phyloP scores from a whole-genome alignment of 768 basidiomycete species.

The Auriscalpium orientale region DNA sequence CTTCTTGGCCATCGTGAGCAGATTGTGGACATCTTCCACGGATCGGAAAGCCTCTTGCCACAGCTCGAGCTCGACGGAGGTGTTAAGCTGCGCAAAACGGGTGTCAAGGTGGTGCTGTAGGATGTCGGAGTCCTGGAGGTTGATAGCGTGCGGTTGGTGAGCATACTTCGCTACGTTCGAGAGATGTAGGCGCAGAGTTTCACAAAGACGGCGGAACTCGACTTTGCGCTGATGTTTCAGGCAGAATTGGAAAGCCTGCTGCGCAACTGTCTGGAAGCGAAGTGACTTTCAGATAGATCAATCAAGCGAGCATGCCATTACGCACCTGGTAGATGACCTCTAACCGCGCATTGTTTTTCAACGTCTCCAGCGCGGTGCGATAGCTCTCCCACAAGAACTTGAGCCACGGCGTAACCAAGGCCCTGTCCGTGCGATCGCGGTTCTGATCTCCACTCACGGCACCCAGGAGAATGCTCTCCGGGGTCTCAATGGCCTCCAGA shows the following conservation, averaged over 20 bases:
- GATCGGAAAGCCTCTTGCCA: conserved; percentile 99
- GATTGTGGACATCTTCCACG: conserved; percentile 95
- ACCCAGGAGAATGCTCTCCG: conserved; percentile 83
- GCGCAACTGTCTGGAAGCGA: conserved; percentile 71
- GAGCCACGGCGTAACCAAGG: conserved; percentile 94
- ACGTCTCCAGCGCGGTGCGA: conserved; percentile 87
- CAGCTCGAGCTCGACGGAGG: conserved; percentile 94
- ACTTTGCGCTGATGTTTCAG: conserved; percentile 88
- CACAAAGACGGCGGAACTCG: conserved; percentile 94
- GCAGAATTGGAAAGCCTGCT: conserved; percentile 97
- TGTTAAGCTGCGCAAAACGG: conserved; percentile 92
- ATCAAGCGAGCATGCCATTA: not conserved
- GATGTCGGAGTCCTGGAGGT: conserved; percentile 90
- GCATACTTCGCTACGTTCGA: conserved; percentile 93
- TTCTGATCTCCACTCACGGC: conserved; percentile 87
- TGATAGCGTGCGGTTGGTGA: conserved; percentile 90
- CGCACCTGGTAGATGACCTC: conserved; percentile 91
- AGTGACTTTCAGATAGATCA: not conserved
- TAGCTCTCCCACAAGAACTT: conserved; percentile 99
- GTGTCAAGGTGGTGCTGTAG: conserved; percentile 95
- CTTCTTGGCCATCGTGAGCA: conserved; percentile 90
- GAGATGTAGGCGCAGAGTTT: conserved; percentile 91
- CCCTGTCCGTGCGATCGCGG: conserved; percentile 90
- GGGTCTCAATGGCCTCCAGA: conserved; percentile 92
- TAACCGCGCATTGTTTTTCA: conserved; percentile 91